phyloP scores from a whole-genome alignment of 78 protist genomes.

The Dictyostelium capitatum region DNA sequence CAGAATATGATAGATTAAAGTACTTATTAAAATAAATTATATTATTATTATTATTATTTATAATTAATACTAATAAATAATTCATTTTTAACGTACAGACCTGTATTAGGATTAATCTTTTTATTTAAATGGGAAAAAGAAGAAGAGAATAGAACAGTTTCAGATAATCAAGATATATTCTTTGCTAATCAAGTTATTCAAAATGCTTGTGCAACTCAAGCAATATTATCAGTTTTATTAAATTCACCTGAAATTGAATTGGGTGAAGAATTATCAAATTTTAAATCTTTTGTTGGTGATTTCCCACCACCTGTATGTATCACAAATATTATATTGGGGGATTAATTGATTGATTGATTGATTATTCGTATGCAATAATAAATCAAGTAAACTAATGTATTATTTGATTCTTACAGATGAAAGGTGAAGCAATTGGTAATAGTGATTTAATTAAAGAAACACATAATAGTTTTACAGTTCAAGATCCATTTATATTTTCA shows the following conservation, averaged over 20 bases:
- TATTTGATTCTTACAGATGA: conserved; percentile 43
- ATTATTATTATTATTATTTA: background rate
- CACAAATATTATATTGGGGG: too few relatives aligned
- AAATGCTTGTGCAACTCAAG: conserved; percentile 99
- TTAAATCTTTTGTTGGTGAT: conserved; percentile 88
- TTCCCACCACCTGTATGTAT: conserved; percentile 85
- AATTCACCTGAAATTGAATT: conserved; percentile 90
- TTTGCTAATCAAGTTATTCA: conserved; percentile 95
- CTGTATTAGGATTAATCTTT: conserved; percentile 95
- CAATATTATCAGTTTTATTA: conserved; percentile 95
- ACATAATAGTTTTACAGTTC: conserved; percentile 93
- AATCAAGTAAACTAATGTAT: too few relatives aligned
- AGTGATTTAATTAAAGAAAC: conserved; percentile 84
- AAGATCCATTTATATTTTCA: conserved; percentile 86
- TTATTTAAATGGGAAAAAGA: conserved; percentile 94
- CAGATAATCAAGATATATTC: conserved; percentile 76
- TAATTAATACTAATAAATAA: background rate
- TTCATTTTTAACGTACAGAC: conserved; percentile 53
- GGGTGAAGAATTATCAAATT: conserved; percentile 88
- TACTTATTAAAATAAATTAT: background rate
- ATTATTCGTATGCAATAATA: too few relatives aligned
- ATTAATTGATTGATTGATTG: too few relatives aligned
- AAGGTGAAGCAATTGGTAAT: conserved; percentile 93
- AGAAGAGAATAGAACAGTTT: conserved; percentile 32
- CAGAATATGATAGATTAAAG: conserved; percentile 58